Evolutionary conservation across 106 monocot species (phyloP).

Genomic region (Dioscorea zingiberensis): DNA sequence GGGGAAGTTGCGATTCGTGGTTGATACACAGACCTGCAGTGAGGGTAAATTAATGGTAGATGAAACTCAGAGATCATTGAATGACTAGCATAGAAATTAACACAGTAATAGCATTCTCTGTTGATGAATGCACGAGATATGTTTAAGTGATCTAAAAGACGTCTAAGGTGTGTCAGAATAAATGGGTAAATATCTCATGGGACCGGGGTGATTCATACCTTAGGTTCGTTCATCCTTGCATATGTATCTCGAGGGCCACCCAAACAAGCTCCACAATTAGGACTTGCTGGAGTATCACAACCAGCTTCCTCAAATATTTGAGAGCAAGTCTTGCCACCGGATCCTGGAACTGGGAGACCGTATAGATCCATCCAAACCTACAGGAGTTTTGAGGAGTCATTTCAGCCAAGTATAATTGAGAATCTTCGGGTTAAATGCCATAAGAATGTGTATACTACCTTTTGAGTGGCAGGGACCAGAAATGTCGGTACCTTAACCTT

Average conservation of each 20-base stretch:
- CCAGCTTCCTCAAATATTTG: slow-evolving; percentile 94
- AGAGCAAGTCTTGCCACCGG: slow-evolving; percentile 90
- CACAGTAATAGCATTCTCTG: too few species aligned
- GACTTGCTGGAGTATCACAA: slow-evolving; percentile 72
- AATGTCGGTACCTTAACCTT: slow-evolving; percentile 82
- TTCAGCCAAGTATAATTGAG: too few species aligned
- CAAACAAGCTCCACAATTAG: slow-evolving; percentile 87
- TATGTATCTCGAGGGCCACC: slow-evolving; percentile 83
- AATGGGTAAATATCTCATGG: too few species aligned
- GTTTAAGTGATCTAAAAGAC: too few species aligned
- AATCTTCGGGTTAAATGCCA: background rate
- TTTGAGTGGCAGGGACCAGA: slow-evolving; percentile 84
- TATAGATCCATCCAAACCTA: slow-evolving; percentile 91
- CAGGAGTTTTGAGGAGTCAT: background rate
- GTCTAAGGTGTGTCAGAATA: too few species aligned
- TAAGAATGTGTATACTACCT: slow-evolving; percentile 33
- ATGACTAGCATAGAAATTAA: too few species aligned
- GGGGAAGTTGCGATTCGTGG: slow-evolving; percentile 85
- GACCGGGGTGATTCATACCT: too few species aligned
- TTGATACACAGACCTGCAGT: slow-evolving; percentile 75
- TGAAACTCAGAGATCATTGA: too few species aligned
- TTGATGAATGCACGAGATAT: too few species aligned
- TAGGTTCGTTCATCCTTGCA: slow-evolving; percentile 71
- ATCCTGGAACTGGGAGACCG: slow-evolving; percentile 68
- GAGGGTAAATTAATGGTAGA: too few species aligned